Base-by-base conservation (phyloP, 805 yeast genomes). In the Candida broadrunensis region DNA sequence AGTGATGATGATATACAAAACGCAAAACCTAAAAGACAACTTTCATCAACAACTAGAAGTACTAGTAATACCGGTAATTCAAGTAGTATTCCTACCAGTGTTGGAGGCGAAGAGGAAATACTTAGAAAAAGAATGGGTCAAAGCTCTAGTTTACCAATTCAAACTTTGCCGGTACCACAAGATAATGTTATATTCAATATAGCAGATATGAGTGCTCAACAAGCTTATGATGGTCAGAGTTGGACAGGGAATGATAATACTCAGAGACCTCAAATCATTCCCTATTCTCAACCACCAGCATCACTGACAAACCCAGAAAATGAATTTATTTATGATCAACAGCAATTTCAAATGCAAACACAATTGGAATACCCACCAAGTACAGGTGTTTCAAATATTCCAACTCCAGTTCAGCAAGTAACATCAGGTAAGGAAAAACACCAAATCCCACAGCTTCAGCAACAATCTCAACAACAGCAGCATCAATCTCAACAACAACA, bases 1-100 rank as follows among this genome's bases (percentile, higher is more conserved):
- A 55, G 57, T 39, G 65, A 60, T 29, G 65, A 55, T 29, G 34
- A 29, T 26, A 4, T 15, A 3, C 17, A 29, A 6, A 29, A 15
- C 14, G 7, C 32, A 14, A 5, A 7, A 29, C 6, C 18, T 15
- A 5, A 14, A 4, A 15, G 5, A 29, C n/a, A 3, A 5, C 9
- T 6, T 14, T 29, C 32, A 29, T n/a, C 32, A 14, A 8, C 18
- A 5, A 14, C 32, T n/a, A 15, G 18, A 7, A n/a, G 9, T 11
- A 11, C 32, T 5, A 25, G n/a, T 13, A 15, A 29, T 29, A 29
- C 32, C 5, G 32, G 32, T 5, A 14, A 7, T 11, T 29, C 32
- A 29, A 29, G 32, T 29, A 14, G 18, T 5, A 29, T 29, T 15
- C 32, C 32, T 15, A 14, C 32, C 17, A 15, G 32, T 15, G 7